Evolutionary conservation across 2,329 filamentous ascomycete species (phyloP), one percentile per base, ranked within the genome.

Genomic region (Ophiostoma novo-ulmi): DNA sequence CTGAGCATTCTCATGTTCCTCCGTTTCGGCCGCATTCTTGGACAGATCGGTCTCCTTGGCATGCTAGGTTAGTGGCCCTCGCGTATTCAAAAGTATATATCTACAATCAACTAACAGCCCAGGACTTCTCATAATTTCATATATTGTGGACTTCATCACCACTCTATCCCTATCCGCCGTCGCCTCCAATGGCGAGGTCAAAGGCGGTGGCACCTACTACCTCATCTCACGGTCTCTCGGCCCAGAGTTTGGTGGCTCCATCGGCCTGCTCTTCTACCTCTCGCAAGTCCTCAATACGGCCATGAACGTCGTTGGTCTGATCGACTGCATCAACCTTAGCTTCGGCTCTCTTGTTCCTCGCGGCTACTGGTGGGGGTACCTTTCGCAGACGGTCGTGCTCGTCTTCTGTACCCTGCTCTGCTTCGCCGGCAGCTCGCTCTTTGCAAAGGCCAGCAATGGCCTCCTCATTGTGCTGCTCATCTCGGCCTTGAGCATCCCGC

Each of bases 1-100:
- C 81, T 96, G 74, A 94, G 91, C 75, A 96, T 97, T 79, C 85
- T 97, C 73, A 96, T 97, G 92, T 97, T 97, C 80, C 83, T 97
- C 75, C 88, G 93, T 31, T 97, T 97, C 78, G 92, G 93, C 31
- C 89, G 93, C 75, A 91, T 97, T 71, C 83, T 96, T 31, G 93
- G 92, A 10, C 90, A 94, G 77, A 86, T 90, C 73, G 93, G 93
- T 31, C 82, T 96, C 64, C 74, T 94, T 63, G 93, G 92, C 68
- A 95, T 93, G 79, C 82, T 96, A 77, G 90, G 91, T 91, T 81
- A 78, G 83, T 77, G 26, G 11, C 17, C 10, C 35, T 65, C 35
- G 20, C 44, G 7, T 11, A 14, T 20, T 48, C 1, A 8, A 26
- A 4, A 14, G 17, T 36, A 1, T 8, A 35, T 14, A 22, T 68